Evolutionary conservation across 805 yeast species (phyloP), one percentile per base, ranked within the genome.

Genomic region (Pichia pseudocactophila): DNA sequence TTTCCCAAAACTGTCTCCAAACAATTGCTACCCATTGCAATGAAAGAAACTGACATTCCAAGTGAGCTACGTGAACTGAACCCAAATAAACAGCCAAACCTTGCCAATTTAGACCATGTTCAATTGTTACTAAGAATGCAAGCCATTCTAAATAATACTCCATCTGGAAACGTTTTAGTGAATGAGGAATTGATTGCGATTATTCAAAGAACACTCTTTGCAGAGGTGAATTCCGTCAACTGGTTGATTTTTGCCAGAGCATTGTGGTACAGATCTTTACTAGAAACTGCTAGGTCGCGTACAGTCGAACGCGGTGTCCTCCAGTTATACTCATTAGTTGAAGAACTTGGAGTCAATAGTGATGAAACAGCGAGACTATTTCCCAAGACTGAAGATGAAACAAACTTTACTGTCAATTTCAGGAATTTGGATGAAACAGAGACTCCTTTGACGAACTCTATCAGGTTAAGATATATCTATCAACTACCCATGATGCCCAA

Each of bases 281-380:
- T 89, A 30, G 98, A 92, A 59, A 75, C 95, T 0, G 70, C 72
- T 39, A 80, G 78, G 50, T 78, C 95, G 1, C 80, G 83, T 57
- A 90, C 97, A 1, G 81, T 90, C 19, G 97, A 92, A 63, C 74
- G 98, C 58, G 97, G 97, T 39, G 79, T 89, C 4, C 68, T 92
- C 40, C 98, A 92, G 62, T 80, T 92, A 81, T 90, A 89, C 42
- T 80, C 95, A 3, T 66, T 92, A 34, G 92, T 89, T 22, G 96
- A 88, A 56, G 96, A 89, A 58, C 67, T 87, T 20, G 95, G 90
- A 2, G 71, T 80, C 43, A 74, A 78, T 43, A 55, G 64, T 11
- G 76, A 82, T 40, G 68, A 70, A 41, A 65, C 80, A 8, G 59
- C 64, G 2, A 70, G 78, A 50, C 66, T 67, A 54, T 75, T 68